Conservation (phyloP, 352 stramenopile genomes). For the Phytophthora boehmeriae region DNA sequence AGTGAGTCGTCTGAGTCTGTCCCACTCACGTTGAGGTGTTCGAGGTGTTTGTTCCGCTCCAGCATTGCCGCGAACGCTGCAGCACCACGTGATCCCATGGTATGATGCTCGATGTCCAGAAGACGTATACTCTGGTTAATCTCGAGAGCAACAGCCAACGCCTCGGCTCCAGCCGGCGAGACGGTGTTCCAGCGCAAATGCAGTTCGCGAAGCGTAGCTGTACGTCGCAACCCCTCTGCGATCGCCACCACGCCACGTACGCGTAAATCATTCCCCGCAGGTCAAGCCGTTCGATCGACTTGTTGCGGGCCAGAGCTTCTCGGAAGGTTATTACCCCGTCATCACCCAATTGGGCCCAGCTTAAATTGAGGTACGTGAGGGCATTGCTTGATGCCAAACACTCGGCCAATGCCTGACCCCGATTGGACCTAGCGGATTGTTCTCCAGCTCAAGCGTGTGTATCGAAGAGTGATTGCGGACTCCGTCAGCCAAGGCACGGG, state of each 20-base stretch:
- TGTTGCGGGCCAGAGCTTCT: slow-evolving; percentile 54
- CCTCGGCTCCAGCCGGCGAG: slow-evolving; percentile 55
- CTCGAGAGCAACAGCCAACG: slow-evolving; percentile 54
- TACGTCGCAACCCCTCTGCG: slow-evolving; percentile 51
- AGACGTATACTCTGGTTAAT: slow-evolving; percentile 64
- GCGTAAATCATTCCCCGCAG: slow-evolving; percentile 71
- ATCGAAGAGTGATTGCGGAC: slow-evolving; percentile 70
- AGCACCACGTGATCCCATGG: slow-evolving; percentile 61
- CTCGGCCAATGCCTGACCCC: slow-evolving; percentile 62
- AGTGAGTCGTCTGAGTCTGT: slow-evolving; percentile 59
- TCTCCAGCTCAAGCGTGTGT: slow-evolving; percentile 68
- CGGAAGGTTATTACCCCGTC: slow-evolving; percentile 53
- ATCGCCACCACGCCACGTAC: slow-evolving; percentile 58
- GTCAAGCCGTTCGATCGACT: slow-evolving; percentile 58
- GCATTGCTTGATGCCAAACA: slow-evolving; percentile 63
- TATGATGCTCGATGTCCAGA: slow-evolving; percentile 80
- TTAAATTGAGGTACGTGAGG: slow-evolving; percentile 74
- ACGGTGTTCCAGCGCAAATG: slow-evolving; percentile 80
- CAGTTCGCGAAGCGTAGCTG: slow-evolving; percentile 66
- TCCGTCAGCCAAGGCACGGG: slow-evolving; percentile 60
- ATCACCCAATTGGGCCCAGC: slow-evolving; percentile 76
- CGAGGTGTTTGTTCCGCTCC: slow-evolving; percentile 49
- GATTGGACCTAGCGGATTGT: slow-evolving; percentile 56
- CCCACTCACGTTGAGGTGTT: slow-evolving; percentile 70
- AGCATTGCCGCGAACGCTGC: slow-evolving; percentile 72